Evolutionary conservation across 768 basidiomycete genomes (phyloP).

Genomic region (Boletus eberwhitei): DNA sequence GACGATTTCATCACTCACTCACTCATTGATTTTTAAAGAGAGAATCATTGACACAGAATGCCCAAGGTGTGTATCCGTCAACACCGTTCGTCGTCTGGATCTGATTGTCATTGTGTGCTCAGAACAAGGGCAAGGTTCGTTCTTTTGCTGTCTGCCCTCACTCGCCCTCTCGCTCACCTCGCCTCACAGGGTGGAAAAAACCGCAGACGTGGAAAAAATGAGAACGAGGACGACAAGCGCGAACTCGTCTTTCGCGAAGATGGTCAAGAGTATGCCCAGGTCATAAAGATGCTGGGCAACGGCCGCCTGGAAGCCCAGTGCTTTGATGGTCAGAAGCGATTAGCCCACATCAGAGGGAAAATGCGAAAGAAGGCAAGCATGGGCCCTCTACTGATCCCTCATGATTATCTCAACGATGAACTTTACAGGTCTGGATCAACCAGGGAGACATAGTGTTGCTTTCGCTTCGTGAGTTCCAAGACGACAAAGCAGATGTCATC

Average conservation of each 20-base stretch:
- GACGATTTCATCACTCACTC: neutral
- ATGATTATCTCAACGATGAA: constrained; percentile 2
- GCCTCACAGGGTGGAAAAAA: constrained; percentile 90
- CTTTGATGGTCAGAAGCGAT: constrained; percentile 96
- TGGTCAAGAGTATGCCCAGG: constrained; percentile 98
- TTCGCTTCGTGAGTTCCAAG: constrained; percentile 97
- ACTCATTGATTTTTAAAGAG: neutral
- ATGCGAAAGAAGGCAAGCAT: constrained; percentile 94
- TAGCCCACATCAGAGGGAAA: constrained; percentile 98
- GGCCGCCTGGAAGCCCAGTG: constrained; percentile 94
- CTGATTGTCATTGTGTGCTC: constrained; percentile 1
- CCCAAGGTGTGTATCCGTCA: constrained; percentile 19
- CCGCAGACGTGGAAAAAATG: constrained; percentile 98
- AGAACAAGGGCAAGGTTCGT: constrained; percentile 31
- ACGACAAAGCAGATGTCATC: constrained; percentile 98
- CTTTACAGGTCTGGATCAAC: constrained; percentile 92
- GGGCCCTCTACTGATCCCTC: neutral
- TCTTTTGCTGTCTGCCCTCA: neutral
- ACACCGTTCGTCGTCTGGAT: neutral
- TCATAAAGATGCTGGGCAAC: constrained; percentile 98
- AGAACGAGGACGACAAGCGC: constrained; percentile 98
- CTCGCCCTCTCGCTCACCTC: neutral
- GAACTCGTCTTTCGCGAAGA: constrained; percentile 99
- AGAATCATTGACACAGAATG: constrained; percentile 9
- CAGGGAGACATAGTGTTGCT: constrained; percentile 95